Conservation (phyloP, 768 basidiomycete genomes). For the Amanita rubescens region DNA sequence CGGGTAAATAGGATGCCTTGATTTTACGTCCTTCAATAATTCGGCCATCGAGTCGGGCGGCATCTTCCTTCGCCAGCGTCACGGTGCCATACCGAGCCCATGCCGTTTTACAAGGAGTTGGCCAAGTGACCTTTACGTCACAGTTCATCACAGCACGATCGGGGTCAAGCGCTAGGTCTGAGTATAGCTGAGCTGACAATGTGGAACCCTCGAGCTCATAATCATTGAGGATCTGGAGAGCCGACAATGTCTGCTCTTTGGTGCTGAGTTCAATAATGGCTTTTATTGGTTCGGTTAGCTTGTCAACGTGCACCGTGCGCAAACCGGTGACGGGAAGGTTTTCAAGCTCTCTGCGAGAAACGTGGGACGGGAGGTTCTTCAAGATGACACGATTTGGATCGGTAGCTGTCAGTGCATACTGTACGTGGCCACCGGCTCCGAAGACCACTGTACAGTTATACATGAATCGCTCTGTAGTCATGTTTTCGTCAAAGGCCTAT, state of each 20-base stretch:
- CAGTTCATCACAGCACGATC: conserved; percentile 10
- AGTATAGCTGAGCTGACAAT: conserved; percentile 8
- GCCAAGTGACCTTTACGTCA: conserved; percentile 38
- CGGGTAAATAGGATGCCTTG: conserved; percentile 29
- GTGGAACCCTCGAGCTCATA: background rate
- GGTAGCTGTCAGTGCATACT: conserved; percentile 26
- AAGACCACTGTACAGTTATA: conserved; percentile 26
- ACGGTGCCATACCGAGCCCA: conserved; percentile 41
- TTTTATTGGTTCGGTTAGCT: conserved; percentile 9
- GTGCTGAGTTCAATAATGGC: background rate
- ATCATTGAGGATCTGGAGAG: background rate
- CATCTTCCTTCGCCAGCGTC: conserved; percentile 34
- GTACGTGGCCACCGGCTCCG: conserved; percentile 23
- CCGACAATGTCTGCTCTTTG: background rate
- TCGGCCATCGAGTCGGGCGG: conserved; percentile 29
- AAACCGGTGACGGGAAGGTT: conserved; percentile 24
- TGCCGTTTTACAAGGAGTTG: conserved; percentile 31
- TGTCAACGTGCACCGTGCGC: conserved; percentile 15
- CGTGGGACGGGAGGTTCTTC: conserved; percentile 30
- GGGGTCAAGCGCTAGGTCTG: conserved; percentile 5
- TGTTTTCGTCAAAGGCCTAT: background rate
- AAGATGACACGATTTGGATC: conserved; percentile 33
- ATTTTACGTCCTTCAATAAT: conserved; percentile 33
- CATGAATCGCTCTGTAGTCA: conserved; percentile 16
- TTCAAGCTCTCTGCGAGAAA: conserved; percentile 22